These are phyloP conservation scores for Cystobasidium onofrii DNA, from an alignment of 768 basidiomycete genomes.

Conservation along the genomic window DNA sequence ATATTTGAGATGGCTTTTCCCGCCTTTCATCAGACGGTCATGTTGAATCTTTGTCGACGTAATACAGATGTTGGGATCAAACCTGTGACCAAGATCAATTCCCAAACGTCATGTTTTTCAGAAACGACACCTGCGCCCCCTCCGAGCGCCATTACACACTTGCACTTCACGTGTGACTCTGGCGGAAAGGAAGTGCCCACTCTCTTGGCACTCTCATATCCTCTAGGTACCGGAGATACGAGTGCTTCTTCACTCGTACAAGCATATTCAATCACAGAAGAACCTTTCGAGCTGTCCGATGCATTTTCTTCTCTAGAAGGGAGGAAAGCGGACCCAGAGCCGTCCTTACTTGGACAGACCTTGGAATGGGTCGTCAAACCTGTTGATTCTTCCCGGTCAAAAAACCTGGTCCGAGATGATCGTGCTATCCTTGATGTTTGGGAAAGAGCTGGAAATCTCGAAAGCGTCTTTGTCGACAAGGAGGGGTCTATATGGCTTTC, in stretches of 20 bases:
- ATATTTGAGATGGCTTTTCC: too few species aligned
- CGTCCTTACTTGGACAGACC: background rate
- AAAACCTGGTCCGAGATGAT: background rate
- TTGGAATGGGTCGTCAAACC: background rate
- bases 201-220: background rate
- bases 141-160: background rate
- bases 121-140: background rate
- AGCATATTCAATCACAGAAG: background rate
- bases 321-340: background rate
- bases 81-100: background rate
- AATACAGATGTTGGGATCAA: background rate
- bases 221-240: background rate
- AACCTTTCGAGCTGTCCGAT: background rate
- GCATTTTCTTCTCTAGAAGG: conserved; percentile 22
- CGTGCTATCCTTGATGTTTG: background rate
- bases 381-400: background rate
- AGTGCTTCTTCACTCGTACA: background rate
- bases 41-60: background rate
- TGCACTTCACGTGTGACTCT: background rate
- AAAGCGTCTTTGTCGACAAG: background rate
- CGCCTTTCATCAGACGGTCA: background rate
- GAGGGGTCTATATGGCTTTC: background rate
- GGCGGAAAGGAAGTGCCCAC: background rate
- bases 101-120: background rate
- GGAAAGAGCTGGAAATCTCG: background rate